Evolutionary conservation across 1,284 basidiomycete genomes (phyloP), one percentile per base, ranked within the genome.

Genomic region (Sanghuangporus baumii): DNA sequence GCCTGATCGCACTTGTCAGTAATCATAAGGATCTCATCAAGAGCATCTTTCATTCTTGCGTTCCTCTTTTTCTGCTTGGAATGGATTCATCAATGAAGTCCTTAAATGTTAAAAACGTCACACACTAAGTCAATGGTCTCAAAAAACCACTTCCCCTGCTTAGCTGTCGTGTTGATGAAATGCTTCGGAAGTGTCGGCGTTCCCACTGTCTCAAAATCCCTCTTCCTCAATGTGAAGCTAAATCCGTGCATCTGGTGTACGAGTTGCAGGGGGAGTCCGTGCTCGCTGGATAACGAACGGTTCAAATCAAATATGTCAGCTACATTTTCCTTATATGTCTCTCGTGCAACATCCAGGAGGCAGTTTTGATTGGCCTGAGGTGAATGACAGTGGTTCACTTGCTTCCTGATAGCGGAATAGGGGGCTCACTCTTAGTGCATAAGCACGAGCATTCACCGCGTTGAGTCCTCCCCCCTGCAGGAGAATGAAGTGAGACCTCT

Each of bases 261-360:
- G 5, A 93, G 74, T 2, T 79, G 79, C 16, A 94, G 70, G 0
- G 87, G 85, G 1, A 94, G 73, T 2, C 77, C 78, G 66, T 91
- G 82, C 61, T 83, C 76, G 61, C 89, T 82, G 1, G 82, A 78
- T 5, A 93, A 74, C 0, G 74, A 75, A 9, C 78, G 77, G 65
- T 82, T 84, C 41, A 94, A 76, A 57, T 86, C 80, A 65, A 86
- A 85, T 55, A 96, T 93, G 69, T 97, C 94, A 2, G 85, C 82
- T 16, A 94, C 80, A 67, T 96, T 96, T 72, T 97, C 95, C 69
- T 89, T 91, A 76, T 90, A 94, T 0, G 95, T 96, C 71, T 93
- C 90, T 7, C 96, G 84, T 0, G 95, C 96, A 3, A 98, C 91
- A 67, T 98, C 95, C 11, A 98, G 85, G 9, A 96, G 79, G 20